Percentiles rank a stretch among this genome's conserved stretches.
Evolutionary conservation across 495 filamentous ascomycete genomes (phyloP).

Genomic region (Usnea hakonensis): DNA sequence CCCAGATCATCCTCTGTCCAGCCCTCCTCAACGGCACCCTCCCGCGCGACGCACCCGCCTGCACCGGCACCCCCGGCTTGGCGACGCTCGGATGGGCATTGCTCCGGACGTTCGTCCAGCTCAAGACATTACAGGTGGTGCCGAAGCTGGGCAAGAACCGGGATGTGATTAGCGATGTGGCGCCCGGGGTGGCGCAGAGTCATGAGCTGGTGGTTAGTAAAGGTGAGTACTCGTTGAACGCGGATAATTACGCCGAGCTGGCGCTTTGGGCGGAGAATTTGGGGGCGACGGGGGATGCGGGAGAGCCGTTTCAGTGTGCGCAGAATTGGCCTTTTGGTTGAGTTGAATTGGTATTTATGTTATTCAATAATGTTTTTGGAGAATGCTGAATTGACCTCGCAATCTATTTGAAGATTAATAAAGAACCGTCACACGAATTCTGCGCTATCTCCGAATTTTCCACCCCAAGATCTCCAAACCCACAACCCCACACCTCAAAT

Average conservation of each 20-base stretch:
- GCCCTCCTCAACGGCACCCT: background rate
- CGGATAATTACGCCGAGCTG: conserved; percentile 8
- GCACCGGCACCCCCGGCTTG: background rate
- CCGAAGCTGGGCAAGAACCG: background rate
- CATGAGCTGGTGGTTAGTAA: background rate
- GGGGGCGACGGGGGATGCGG: background rate
- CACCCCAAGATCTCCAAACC: no score
- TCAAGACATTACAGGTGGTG: background rate
- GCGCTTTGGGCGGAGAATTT: background rate
- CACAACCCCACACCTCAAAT: no score
- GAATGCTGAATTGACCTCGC: no score
- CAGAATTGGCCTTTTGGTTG: background rate
- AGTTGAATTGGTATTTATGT: no score
- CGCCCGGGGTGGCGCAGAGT: background rate
- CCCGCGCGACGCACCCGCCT: background rate
- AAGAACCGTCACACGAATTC: no score
- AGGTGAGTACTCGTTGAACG: background rate
- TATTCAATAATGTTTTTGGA: no score
- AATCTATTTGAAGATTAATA: no score
- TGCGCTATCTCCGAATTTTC: no score
- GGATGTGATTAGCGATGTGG: background rate
- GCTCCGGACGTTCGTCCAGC: background rate
- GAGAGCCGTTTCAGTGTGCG: background rate
- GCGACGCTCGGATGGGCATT: conserved; percentile 5
- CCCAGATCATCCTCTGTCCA: background rate